Evolutionary conservation across 305 asterid genomes (phyloP).

Genomic region (Salvia sclarea): DNA sequence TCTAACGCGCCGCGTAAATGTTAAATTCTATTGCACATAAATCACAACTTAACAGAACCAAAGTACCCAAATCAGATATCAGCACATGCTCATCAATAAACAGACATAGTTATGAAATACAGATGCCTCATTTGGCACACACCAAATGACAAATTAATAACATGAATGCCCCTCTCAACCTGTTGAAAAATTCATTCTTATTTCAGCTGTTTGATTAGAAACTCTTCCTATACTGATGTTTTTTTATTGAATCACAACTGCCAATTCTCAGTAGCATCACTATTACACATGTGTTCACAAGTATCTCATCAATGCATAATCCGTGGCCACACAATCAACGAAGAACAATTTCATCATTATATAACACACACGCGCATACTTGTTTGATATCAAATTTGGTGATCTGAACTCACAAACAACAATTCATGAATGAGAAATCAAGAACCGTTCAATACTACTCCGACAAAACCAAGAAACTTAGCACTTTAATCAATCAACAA

Average conservation of each 20-base stretch:
- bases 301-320: not conserved
- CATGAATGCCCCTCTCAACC: not conserved
- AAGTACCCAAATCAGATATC: too few relatives aligned
- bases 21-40: not conserved
- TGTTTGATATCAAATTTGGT: not conserved
- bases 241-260: not conserved
- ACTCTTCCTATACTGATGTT: too few relatives aligned
- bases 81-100: not conserved
- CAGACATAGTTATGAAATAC: too few relatives aligned
- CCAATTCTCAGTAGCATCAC: not conserved
- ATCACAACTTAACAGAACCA: not conserved
- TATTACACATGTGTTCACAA: not conserved
- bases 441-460: not conserved
- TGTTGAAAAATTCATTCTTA: too few relatives aligned
- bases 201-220: too few relatives aligned
- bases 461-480: constrained; percentile 1
- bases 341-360: not conserved
- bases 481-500: not conserved
- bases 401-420: not conserved
- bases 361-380: not conserved
- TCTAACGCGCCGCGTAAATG: not conserved
- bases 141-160: not conserved
- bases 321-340: not conserved
- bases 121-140: not conserved
- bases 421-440: not conserved